Evolutionary conservation across 192 early-diverging fungal genomes (phyloP), one percentile per base, ranked within the genome.

Genomic region (Spizellomyces punctatus): DNA sequence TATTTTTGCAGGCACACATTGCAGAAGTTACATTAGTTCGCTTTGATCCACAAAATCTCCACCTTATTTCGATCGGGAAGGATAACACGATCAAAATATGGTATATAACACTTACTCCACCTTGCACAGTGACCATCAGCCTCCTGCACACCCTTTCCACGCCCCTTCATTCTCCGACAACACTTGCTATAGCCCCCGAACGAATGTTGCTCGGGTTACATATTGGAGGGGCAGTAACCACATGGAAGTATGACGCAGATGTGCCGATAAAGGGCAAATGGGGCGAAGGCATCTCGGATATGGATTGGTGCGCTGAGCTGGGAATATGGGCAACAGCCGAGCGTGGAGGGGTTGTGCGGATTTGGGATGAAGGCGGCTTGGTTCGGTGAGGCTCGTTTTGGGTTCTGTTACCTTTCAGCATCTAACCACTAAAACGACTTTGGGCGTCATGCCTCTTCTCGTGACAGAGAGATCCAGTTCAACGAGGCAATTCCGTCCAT

Each of bases 381-480:
- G 41, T 72, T 8, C 21, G 71, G 71, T 72, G 64, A 6, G 50
- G 19, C 12, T 6, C 50, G 27, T 3, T 67, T 83, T 46, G 52
- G 77, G 43, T 21, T 17, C 43, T 48, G 22, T 12, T n/a, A 52
- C 46, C 6, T 65, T n/a, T 17, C 27, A 65, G 8, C 42, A 46
- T 42, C 44, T 47, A 49, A 36, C 27, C 3, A 36, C 27, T 36
- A 36, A 36, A 36, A 2, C 3, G 27, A 36, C 27, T 0, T 55
- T 16, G 14, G 52, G 0, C 14, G 19, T 3, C n/a, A n/a, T 55
- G 14, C 3, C 19, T 55, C 6, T 46, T 36, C 27, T 68, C 19
- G 10, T 46, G 41, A 19, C 64, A 83, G 83, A 49, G 85, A 86
- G 64, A 81, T 86, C 10, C 85, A 86, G 67, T 86, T 86, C 64